phyloP scores from a whole-genome alignment of 2,329 filamentous ascomycete species.

The Apiospora marii region DNA sequence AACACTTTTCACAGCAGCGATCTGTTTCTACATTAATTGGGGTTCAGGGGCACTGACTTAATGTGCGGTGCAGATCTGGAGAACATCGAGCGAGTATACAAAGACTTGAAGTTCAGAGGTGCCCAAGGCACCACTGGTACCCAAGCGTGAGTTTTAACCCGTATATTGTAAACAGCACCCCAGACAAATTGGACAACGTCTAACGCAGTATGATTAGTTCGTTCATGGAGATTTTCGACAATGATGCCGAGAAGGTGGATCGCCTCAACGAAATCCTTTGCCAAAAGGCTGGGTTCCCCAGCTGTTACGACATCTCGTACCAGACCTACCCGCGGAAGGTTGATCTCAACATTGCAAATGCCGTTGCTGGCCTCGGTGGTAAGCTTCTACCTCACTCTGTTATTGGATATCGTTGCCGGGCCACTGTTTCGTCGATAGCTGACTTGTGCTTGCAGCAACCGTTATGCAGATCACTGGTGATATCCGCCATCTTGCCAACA shows the following conservation, averaged over 20 bases:
- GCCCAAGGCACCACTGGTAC: constrained; percentile 66
- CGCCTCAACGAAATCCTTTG: constrained; percentile 63
- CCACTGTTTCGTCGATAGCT: neutral
- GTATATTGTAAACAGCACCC: constrained; percentile 44
- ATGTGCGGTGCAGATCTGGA: constrained; percentile 58
- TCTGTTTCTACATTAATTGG: neutral
- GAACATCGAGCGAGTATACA: constrained; percentile 73
- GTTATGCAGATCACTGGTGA: constrained; percentile 29
- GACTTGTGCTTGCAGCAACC: constrained; percentile 5
- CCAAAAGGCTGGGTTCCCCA: constrained; percentile 61
- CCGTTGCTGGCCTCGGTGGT: constrained; percentile 27
- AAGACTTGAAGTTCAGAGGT: constrained; percentile 73
- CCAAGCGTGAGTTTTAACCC: constrained; percentile 59
- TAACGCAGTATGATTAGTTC: neutral
- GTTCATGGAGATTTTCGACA: constrained; percentile 51
- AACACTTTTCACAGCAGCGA: neutral
- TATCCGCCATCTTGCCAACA: constrained; percentile 73
- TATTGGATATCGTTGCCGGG: neutral
- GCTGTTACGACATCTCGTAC: constrained; percentile 47
- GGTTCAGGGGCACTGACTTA: neutral
- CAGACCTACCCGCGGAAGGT: constrained; percentile 30
- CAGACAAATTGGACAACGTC: constrained; percentile 29
- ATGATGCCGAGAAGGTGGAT: constrained; percentile 58
- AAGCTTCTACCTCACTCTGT: neutral
- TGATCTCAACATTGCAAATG: constrained; percentile 28